Base-by-base conservation (phyloP, 1,139 yeast species). In the Yamadazyma oceani region DNA sequence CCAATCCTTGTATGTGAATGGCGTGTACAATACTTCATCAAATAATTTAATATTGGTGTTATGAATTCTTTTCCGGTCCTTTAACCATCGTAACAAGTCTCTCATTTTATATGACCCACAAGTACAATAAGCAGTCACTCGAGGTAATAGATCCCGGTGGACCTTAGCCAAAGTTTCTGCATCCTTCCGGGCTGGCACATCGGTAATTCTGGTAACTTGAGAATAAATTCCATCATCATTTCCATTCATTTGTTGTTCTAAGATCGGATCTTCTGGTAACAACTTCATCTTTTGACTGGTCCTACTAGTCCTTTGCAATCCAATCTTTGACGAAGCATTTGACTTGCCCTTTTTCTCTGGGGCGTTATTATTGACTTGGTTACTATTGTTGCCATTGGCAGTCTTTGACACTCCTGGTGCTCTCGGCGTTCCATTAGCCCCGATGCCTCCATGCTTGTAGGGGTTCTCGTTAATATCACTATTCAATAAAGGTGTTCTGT, bases 51-150 rank as follows among this genome's bases (percentile, higher is more conserved):
- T 96, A 46, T 80, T 78, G 0, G 95, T 82, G 34, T 87, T 84
- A 54, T 83, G 86, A 3, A 75, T 69, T 45, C 87, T 67, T 53
- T 82, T 85, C 15, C 90, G 74, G 37, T 87, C 95, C 50, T 85
- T 82, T 37, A 92, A 64, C 89, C 96, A 92, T 49, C 95, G 69
- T 40, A 85, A 71, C 32, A 92, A 65, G 38, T 90, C 97, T 50
- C 84, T 80, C 94, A 92, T 86, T 48, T 79, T 80, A 57, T 89
- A 92, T 17, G 95, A 82, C 26, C 96, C 92, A 31, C 97, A 89
- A 0, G 97, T 90, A 63, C 97, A 90, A 57, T 89, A 92, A 0
- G 96, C 96, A 0, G 97, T 90, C 2, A 90, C 97, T 49, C 98
- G 69, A 1, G 98, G 95, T 37, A 85, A 66, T 37, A 84, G 61